Conservation (phyloP, 2,329 filamentous ascomycete genomes). For the Periglandula ipomoeae region DNA sequence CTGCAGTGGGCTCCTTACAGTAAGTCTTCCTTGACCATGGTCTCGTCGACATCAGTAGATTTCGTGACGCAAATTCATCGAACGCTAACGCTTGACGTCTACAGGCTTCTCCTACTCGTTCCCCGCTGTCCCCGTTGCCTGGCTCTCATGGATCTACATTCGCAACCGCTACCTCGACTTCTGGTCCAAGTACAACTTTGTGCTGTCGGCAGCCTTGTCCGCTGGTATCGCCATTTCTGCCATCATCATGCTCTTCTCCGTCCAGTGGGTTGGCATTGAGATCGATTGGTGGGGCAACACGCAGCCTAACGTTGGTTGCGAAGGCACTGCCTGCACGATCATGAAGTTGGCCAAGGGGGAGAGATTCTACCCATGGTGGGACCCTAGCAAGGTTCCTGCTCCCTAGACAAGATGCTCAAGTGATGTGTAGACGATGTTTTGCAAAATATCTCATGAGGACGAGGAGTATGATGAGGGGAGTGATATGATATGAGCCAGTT, state of each 20-base stretch:
- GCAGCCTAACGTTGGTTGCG: constrained; percentile 15
- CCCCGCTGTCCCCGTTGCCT: constrained; percentile 38
- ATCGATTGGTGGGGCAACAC: constrained; percentile 39
- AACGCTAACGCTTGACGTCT: not conserved
- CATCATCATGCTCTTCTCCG: constrained; percentile 38
- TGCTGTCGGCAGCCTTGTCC: constrained; percentile 33
- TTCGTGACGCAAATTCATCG: no score
- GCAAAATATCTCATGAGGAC: no score
- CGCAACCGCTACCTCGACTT: constrained; percentile 34
- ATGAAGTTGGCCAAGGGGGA: constrained; percentile 15
- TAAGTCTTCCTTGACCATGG: not conserved
- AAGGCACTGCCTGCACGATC: constrained; percentile 15
- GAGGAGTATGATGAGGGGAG: no score
- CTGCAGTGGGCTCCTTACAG: constrained; percentile 35
- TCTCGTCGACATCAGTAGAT: no score
- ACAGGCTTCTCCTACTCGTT: constrained; percentile 32
- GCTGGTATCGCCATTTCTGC: constrained; percentile 35
- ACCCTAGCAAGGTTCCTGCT: constrained; percentile 12
- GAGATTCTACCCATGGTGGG: constrained; percentile 21
- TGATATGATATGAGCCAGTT: no score
- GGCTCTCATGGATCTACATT: constrained; percentile 38
- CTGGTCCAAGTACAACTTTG: constrained; percentile 40
- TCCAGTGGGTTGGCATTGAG: constrained; percentile 28
- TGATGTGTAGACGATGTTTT: no score
- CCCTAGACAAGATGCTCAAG: no score